A percentile compares a stretch with the other conserved stretches of the same genome.
These are phyloP conservation scores for Chenopodium album DNA, from an alignment of 148 eudicot genomes.

Conservation along the genomic window DNA sequence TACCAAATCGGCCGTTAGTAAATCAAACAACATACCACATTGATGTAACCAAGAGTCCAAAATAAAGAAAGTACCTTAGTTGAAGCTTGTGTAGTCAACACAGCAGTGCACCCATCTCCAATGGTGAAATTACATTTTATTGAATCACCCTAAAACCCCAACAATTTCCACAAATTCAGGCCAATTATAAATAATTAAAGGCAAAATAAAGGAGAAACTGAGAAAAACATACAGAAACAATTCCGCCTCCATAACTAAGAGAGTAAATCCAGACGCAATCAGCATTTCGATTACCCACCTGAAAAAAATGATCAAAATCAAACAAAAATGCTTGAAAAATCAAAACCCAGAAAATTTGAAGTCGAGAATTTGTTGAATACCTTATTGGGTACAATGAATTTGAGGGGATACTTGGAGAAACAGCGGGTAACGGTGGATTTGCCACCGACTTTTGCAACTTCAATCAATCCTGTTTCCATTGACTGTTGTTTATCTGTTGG, in stretches of 20 bases:
- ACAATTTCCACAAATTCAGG: not conserved
- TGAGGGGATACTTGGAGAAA: constrained; percentile 88
- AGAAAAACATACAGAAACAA: constrained; percentile 66
- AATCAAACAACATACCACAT: not conserved
- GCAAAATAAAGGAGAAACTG: not conserved
- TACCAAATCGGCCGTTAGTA: not conserved
- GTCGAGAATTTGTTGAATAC: constrained; percentile 22
- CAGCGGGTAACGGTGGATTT: constrained; percentile 74
- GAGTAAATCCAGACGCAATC: constrained; percentile 95
- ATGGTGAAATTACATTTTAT: constrained; percentile 56
- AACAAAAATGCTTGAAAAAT: not conserved
- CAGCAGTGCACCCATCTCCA: constrained; percentile 85
- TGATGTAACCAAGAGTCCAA: not conserved
- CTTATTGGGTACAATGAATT: constrained; percentile 84
- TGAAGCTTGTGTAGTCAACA: constrained; percentile 92
- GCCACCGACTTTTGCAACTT: constrained; percentile 56
- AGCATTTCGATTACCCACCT: constrained; percentile 67
- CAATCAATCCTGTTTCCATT: constrained; percentile 65
- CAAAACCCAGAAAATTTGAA: not conserved
- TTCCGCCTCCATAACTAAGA: constrained; percentile 92
- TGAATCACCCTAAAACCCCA: constrained; percentile 60
- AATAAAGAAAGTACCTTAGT: constrained; percentile 58
- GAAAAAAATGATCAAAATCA: constrained; percentile 16
- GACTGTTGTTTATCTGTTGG: not conserved
- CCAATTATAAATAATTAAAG: not conserved